Evolutionary conservation across 495 filamentous ascomycete genomes (phyloP).

Genomic region (Friedmanniomyces simplex): DNA sequence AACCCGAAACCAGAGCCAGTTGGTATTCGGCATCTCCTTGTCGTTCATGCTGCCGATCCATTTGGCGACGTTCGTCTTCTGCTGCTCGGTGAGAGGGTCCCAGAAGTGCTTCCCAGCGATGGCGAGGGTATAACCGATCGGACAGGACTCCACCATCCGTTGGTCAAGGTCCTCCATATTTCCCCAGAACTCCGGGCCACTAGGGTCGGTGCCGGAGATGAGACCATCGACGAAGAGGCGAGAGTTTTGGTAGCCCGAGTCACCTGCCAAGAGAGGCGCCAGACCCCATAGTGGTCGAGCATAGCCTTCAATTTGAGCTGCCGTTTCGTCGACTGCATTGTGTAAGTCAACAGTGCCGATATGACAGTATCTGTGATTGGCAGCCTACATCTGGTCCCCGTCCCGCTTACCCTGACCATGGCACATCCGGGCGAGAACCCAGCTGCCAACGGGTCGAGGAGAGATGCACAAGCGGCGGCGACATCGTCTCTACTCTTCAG

Average conservation of each 20-base stretch:
- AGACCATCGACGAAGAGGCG: conserved; percentile 58
- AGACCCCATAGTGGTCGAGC: conserved; percentile 67
- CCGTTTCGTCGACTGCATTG: conserved; percentile 48
- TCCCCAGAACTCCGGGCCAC: conserved; percentile 61
- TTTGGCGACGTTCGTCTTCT: conserved; percentile 49
- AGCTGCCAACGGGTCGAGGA: conserved; percentile 29
- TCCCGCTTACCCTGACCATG: conserved; percentile 25
- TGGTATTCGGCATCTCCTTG: conserved; percentile 57
- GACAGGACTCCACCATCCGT: conserved; percentile 79
- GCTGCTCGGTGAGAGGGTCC: conserved; percentile 48
- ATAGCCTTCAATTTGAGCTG: conserved; percentile 67
- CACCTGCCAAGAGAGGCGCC: conserved; percentile 55
- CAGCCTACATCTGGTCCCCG: conserved; percentile 26
- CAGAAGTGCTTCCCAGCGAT: conserved; percentile 55
- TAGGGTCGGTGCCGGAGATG: conserved; percentile 55
- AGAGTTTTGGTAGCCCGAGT: conserved; percentile 50
- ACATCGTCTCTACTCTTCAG: conserved; percentile 29
- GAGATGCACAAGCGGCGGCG: conserved; percentile 27
- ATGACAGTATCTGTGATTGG: background rate
- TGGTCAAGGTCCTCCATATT: conserved; percentile 62
- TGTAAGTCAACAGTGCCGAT: conserved; percentile 17
- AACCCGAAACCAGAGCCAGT: conserved; percentile 69
- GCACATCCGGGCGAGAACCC: conserved; percentile 26
- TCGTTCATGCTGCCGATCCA: conserved; percentile 68
- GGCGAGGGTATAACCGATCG: conserved; percentile 54